phyloP scores from a whole-genome alignment of 2,329 filamentous ascomycete species.

The Hypoxylon sp. region DNA sequence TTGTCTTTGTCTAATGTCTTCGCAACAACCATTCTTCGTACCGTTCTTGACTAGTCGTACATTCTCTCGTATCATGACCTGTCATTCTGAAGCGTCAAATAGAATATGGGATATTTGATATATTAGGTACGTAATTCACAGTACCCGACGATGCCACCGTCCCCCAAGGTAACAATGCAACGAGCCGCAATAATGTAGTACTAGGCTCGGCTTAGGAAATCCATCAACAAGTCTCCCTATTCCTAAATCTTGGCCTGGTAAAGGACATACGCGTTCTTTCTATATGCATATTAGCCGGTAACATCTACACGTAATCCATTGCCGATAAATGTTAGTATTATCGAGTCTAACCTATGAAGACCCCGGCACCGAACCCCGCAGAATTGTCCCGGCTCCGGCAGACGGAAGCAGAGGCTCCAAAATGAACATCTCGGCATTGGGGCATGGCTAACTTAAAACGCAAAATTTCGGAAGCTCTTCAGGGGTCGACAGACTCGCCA shows the following conservation, averaged over 20 bases:
- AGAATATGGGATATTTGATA: neutral
- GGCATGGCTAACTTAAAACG: slow-evolving; percentile 1
- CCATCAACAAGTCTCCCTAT: neutral
- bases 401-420: slow-evolving; percentile 21
- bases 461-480: neutral
- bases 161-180: slow-evolving; percentile 1
- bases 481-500: neutral
- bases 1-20: neutral
- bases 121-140: slow-evolving; percentile 6
- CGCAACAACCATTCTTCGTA: neutral
- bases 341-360: neutral
- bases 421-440: slow-evolving; percentile 13
- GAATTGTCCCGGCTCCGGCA: slow-evolving; percentile 1
- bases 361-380: slow-evolving; percentile 2
- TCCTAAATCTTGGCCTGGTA: neutral
- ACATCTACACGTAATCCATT: slow-evolving; percentile 25
- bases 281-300: slow-evolving; percentile 36
- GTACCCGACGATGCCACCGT: neutral
- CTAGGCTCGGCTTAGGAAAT: slow-evolving; percentile 1
- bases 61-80: neutral
- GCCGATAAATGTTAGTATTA: slow-evolving; percentile 5
- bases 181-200: slow-evolving; percentile 29
- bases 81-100: neutral
- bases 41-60: neutral
- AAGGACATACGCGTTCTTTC: slow-evolving; percentile 28